Evolutionary conservation across 805 yeast species (phyloP).

Genomic region (Saturnispora zaruensis): DNA sequence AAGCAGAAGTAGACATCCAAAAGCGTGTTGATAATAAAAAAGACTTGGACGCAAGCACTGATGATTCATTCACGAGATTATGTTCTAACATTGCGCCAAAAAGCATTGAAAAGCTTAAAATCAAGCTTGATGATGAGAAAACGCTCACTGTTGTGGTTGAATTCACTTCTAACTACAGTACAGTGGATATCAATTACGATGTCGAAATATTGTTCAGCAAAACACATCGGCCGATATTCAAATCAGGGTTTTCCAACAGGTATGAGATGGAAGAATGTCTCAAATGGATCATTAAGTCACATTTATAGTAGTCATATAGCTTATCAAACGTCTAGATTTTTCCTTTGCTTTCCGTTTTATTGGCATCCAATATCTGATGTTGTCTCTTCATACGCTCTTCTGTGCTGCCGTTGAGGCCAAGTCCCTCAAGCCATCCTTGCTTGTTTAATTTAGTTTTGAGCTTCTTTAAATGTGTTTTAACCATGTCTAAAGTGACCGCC

Average conservation of each 20-base stretch:
- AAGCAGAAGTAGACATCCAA: conserved; percentile 12
- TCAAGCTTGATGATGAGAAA: neutral
- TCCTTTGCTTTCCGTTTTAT: neutral
- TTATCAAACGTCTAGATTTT: neutral
- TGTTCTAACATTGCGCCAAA: conserved; percentile 19
- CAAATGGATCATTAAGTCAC: conserved; percentile 38
- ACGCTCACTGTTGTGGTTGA: conserved; percentile 11
- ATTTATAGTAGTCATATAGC: neutral
- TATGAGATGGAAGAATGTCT: conserved; percentile 47
- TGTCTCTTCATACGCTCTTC: conserved; percentile 3
- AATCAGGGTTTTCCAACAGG: conserved; percentile 37
- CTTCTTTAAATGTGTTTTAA: conserved; percentile 23
- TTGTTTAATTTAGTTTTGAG: conserved; percentile 2
- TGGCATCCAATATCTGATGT: neutral
- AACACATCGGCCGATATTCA: conserved; percentile 14
- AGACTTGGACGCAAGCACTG: conserved; percentile 1
- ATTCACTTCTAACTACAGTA: conserved; percentile 12
- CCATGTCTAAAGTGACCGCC: conserved; percentile 41
- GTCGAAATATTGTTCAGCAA: conserved; percentile 10
- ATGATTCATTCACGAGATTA: conserved; percentile 21
- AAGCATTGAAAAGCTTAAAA: conserved; percentile 4
- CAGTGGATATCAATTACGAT: conserved; percentile 13
- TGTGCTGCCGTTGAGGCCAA: conserved; percentile 3
- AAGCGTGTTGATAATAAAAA: neutral
- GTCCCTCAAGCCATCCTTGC: conserved; percentile 7